Evolutionary conservation across 2,329 filamentous ascomycete genomes (phyloP), one percentile per base, ranked within the genome.

Genomic region (Falciphora oryzae): DNA sequence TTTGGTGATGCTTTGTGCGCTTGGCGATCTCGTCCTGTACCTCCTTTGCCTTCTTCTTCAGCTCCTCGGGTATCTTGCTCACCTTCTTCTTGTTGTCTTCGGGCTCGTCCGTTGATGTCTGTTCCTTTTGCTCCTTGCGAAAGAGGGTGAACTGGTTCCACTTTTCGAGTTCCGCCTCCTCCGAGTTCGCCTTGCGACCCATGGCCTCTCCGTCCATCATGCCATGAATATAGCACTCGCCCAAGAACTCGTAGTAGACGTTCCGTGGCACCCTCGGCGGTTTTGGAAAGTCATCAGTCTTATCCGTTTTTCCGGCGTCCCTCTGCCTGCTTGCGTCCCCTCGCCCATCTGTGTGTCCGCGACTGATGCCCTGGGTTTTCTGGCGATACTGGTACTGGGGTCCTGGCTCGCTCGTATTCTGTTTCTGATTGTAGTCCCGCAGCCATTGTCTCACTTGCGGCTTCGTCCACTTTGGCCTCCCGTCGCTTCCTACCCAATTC

Each of bases 121-220:
- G 28, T 22, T n/a, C 25, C 18, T 27, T 28, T 50, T 50, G 29
- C 3, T 61, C 32, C 8, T 44, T 38, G 14, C 35, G 14, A 18
- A 38, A 16, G 35, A 18, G 35, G 14, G 3, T 18, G 35, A 38
- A 38, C n/a, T 38, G n/a, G 16, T 25, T n/a, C 59, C 57, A 32
- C 11, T 32, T 29, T 22, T 31, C 22, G 25, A 22, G 3, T 10
- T 31, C 29, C 28, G 11, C 18, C 28, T 59, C 28, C 18, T 59
- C 57, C 7, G 29, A 59, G 28, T 32, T 4, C 11, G 25, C 29
- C 57, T 59, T 59, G 57, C 57, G 57, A 4, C 10, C 7, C 57
- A 59, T 32, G 25, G 64, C 65, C 50, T 66, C 62, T 2, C 65
- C 65, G 13, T 65, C 64, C 65, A 66, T 66, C 63, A 65, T 65